phyloP scores from a whole-genome alignment of 495 filamentous ascomycete species.

The Daldinia decipiens region DNA sequence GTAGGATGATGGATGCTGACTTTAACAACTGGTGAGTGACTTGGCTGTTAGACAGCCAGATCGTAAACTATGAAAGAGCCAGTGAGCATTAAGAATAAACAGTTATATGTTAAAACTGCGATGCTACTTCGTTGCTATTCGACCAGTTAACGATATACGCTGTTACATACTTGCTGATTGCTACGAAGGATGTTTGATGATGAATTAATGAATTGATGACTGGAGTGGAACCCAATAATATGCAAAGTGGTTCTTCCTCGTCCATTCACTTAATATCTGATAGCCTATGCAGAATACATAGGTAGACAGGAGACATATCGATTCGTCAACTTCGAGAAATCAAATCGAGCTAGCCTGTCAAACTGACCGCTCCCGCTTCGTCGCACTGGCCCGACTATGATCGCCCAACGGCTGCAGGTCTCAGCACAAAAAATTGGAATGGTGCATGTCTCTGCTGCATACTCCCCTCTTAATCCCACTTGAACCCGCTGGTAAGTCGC shows the following conservation, averaged over 20 bases:
- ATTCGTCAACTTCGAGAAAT: slow-evolving; percentile 21
- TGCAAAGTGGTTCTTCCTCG: slow-evolving; percentile 15
- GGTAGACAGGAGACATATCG: slow-evolving; percentile 10
- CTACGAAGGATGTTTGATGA: neutral
- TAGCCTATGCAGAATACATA: slow-evolving; percentile 26
- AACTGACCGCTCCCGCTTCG: slow-evolving; percentile 37
- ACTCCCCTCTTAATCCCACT: slow-evolving; percentile 28
- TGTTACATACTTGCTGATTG: neutral
- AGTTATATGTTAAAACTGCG: neutral
- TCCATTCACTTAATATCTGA: slow-evolving; percentile 10
- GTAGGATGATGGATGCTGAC: slow-evolving; percentile 30
- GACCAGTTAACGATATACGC: slow-evolving; percentile 19
- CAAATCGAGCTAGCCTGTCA: slow-evolving; percentile 22
- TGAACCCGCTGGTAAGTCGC: neutral
- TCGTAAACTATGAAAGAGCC: slow-evolving; percentile 20
- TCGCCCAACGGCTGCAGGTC: slow-evolving; percentile 44
- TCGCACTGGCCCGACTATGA: slow-evolving; percentile 38
- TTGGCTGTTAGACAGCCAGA: slow-evolving; percentile 27
- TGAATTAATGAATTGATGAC: slow-evolving; percentile 13
- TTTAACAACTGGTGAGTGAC: slow-evolving; percentile 36
- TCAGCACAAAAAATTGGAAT: slow-evolving; percentile 36
- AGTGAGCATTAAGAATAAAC: slow-evolving; percentile 13
- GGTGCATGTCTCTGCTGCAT: slow-evolving; percentile 40
- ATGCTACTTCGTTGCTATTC: slow-evolving; percentile 19
- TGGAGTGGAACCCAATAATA: slow-evolving; percentile 28